Evolutionary conservation across 2,329 filamentous ascomycete species (phyloP).

Genomic region (Trichophyton schoenleinii): DNA sequence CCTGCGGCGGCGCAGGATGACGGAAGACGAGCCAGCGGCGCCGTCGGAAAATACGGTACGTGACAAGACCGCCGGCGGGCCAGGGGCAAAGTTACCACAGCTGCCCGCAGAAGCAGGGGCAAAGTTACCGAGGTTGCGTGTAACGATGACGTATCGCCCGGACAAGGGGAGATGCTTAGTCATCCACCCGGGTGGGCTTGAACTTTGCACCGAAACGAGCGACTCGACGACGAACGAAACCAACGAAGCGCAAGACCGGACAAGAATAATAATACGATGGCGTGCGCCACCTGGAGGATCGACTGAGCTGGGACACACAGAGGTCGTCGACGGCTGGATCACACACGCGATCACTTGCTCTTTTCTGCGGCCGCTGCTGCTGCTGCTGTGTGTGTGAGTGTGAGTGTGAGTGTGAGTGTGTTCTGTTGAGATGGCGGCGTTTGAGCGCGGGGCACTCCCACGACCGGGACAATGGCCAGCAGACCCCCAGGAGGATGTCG

Average conservation of each 20-base stretch:
- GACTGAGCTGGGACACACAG: neutral
- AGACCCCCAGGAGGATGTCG: constrained; percentile 48
- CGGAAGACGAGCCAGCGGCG: neutral
- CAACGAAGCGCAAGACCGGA: too few species aligned
- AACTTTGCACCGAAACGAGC: neutral
- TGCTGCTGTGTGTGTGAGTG: neutral
- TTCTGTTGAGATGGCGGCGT: neutral
- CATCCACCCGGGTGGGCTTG: too few species aligned
- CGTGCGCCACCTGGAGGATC: neutral
- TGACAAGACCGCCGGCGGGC: neutral
- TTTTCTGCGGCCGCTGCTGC: neutral
- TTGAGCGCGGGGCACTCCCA: constrained; percentile 34
- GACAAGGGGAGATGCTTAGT: neutral
- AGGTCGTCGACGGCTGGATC: too few species aligned
- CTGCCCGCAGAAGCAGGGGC: neutral
- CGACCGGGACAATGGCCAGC: constrained; percentile 49
- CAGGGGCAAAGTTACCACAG: neutral
- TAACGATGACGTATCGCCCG: neutral
- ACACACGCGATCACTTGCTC: neutral
- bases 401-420: too few species aligned
- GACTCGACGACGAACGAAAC: neutral
- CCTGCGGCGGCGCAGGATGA: neutral
- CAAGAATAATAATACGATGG: neutral
- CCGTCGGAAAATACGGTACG: neutral
- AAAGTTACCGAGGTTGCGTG: neutral